Evolutionary conservation across 1,139 yeast genomes (phyloP).

Genomic region (Saccharomyces hybrid): DNA sequence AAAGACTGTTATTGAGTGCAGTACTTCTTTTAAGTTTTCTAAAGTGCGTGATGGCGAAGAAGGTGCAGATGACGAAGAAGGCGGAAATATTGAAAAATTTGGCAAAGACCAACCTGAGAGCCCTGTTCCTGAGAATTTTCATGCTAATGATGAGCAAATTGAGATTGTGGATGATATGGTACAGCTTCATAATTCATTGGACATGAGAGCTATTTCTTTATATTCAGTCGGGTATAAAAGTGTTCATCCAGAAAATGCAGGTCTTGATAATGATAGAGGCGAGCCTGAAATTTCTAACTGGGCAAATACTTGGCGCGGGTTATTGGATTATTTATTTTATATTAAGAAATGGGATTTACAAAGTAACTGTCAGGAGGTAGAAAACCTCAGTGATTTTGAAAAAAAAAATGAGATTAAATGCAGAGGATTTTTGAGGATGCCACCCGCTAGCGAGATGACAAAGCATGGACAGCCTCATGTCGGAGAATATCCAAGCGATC

Average conservation of each 20-base stretch:
- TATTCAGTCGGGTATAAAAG: constrained; percentile 61
- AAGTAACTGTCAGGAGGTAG: too few species aligned
- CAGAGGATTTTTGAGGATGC: constrained; percentile 55
- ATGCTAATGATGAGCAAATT: constrained; percentile 43
- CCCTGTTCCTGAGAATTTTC: constrained; percentile 50
- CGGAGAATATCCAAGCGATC: constrained; percentile 86
- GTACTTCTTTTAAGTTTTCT: constrained; percentile 52
- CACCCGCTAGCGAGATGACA: constrained; percentile 67
- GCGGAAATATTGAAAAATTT: constrained; percentile 37
- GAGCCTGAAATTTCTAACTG: constrained; percentile 87
- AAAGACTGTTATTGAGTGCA: constrained; percentile 49
- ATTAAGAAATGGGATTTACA: constrained; percentile 41
- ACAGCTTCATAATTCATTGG: constrained; percentile 47
- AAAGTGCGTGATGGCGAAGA: constrained; percentile 38
- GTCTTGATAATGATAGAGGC: constrained; percentile 51
- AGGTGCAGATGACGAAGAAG: constrained; percentile 11
- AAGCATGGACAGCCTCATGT: constrained; percentile 71
- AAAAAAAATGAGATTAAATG: constrained; percentile 40
- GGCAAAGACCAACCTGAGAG: constrained; percentile 48
- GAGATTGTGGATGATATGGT: constrained; percentile 42
- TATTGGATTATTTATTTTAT: constrained; percentile 71
- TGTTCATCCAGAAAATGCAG: constrained; percentile 68
- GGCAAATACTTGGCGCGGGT: constrained; percentile 88
- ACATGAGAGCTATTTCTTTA: constrained; percentile 57
- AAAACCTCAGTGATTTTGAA: constrained; percentile 33